Evolutionary conservation across 257 asterid genomes (phyloP).

Genomic region (Jacaranda mimosifolia): DNA sequence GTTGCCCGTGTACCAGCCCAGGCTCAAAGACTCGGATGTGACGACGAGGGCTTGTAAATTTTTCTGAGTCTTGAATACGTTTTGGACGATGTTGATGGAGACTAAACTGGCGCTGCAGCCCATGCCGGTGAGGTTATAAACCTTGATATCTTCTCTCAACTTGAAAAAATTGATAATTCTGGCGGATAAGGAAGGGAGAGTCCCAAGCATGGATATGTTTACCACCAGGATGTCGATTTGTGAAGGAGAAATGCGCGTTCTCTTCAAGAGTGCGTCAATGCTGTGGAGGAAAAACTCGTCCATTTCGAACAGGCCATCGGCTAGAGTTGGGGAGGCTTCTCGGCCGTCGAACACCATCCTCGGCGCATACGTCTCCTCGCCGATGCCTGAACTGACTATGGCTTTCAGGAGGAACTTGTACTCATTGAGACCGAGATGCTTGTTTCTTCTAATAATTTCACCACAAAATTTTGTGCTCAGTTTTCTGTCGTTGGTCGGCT

Average conservation of each 20-base stretch:
- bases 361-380: constrained; percentile 91
- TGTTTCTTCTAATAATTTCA: constrained; percentile 72
- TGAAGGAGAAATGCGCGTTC: constrained; percentile 53
- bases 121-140: constrained; percentile 84
- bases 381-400: constrained; percentile 87
- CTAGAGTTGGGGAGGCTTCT: constrained; percentile 60
- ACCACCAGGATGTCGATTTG: constrained; percentile 84
- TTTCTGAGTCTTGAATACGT: constrained; percentile 47
- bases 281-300: constrained; percentile 71
- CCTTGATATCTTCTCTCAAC: constrained; percentile 74
- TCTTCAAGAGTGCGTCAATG: constrained; percentile 54
- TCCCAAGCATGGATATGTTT: constrained; percentile 78
- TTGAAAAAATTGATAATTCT: constrained; percentile 65
- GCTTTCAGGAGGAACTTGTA: constrained; percentile 82
- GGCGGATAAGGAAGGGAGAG: constrained; percentile 64
- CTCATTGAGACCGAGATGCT: constrained; percentile 72
- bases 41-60: constrained; percentile 65
- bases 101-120: constrained; percentile 92
- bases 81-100: constrained; percentile 61
- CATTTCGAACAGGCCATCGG: constrained; percentile 71
- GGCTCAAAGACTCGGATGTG: constrained; percentile 77
- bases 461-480: constrained; percentile 71
- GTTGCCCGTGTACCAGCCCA: constrained; percentile 85
- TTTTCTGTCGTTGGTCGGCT: constrained; percentile 57
- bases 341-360: constrained; percentile 69